A percentile compares a stretch with the other conserved stretches of the same genome.
These are phyloP conservation scores for Akanthomyces lecanii DNA, from an alignment of 2,329 filamentous ascomycete genomes.

Conservation along the genomic window DNA sequence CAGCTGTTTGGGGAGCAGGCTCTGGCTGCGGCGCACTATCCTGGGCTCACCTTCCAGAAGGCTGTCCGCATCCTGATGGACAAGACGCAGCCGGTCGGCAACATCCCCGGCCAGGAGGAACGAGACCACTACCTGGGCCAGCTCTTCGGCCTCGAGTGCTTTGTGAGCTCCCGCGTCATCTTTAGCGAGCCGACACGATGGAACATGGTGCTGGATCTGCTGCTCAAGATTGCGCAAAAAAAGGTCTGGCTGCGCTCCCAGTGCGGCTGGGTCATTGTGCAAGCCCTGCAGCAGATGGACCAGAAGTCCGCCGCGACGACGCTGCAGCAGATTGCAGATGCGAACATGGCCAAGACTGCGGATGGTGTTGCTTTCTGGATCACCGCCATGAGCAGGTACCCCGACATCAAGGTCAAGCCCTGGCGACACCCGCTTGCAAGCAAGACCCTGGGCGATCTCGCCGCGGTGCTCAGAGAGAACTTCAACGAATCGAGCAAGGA, in stretches of 20 bases:
- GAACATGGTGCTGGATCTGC: slow-evolving; percentile 63
- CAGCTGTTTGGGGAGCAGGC: slow-evolving; percentile 59
- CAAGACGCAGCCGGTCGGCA: slow-evolving; percentile 52
- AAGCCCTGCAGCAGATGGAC: slow-evolving; percentile 62
- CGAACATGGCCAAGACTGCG: slow-evolving; percentile 70
- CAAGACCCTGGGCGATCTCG: slow-evolving; percentile 64
- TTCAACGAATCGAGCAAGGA: slow-evolving; percentile 50
- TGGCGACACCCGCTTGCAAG: slow-evolving; percentile 75
- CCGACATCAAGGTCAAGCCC: slow-evolving; percentile 59
- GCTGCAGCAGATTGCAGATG: slow-evolving; percentile 57
- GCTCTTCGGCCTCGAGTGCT: slow-evolving; percentile 80
- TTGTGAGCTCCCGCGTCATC: slow-evolving; percentile 73
- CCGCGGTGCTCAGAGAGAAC: slow-evolving; percentile 75
- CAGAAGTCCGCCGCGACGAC: slow-evolving; percentile 57
- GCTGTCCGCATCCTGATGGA: slow-evolving; percentile 50
- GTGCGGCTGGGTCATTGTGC: slow-evolving; percentile 76
- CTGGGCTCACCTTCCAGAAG: slow-evolving; percentile 52
- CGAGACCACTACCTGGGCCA: slow-evolving; percentile 81
- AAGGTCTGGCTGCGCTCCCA: slow-evolving; percentile 88
- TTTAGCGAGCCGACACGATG: slow-evolving; percentile 59
- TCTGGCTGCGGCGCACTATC: slow-evolving; percentile 44
- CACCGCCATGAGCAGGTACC: slow-evolving; percentile 59
- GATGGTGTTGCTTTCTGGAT: slow-evolving; percentile 92
- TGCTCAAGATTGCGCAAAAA: slow-evolving; percentile 71
- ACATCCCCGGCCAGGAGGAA: slow-evolving; percentile 66